These are phyloP conservation scores for Crepidotus variabilis DNA, from an alignment of 768 basidiomycete genomes.

Conservation along the genomic window DNA sequence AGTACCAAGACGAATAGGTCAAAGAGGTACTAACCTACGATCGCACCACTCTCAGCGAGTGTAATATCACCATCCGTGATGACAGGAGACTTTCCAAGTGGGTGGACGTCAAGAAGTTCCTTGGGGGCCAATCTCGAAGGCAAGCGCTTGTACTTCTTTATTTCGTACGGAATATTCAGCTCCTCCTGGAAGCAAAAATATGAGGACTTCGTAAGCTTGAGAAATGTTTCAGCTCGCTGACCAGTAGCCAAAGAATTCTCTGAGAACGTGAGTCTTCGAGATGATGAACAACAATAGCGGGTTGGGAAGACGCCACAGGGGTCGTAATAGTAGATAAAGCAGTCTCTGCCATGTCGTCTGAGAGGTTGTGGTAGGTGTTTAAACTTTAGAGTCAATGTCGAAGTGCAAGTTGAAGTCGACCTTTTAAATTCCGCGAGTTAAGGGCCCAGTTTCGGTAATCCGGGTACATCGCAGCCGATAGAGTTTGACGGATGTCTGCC, in stretches of 20 bases:
- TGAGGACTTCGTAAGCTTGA: not conserved
- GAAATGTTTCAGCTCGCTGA: slow-evolving; percentile 5
- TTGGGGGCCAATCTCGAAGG: slow-evolving; percentile 28
- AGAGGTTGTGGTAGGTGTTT: too few relatives aligned
- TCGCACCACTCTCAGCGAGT: slow-evolving; percentile 36
- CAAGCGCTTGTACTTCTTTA: slow-evolving; percentile 37
- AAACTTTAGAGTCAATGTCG: too few relatives aligned
- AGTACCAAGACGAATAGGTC: not conserved
- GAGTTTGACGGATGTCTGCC: too few relatives aligned
- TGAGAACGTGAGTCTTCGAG: slow-evolving; percentile 46
- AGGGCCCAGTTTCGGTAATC: too few relatives aligned
- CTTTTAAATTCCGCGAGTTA: too few relatives aligned
- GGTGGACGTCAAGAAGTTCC: slow-evolving; percentile 32
- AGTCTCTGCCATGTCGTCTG: too few relatives aligned
- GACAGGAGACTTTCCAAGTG: slow-evolving; percentile 45
- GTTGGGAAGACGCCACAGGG: not conserved
- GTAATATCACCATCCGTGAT: slow-evolving; percentile 42
- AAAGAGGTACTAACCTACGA: slow-evolving; percentile 27
- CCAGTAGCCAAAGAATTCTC: slow-evolving; percentile 43
- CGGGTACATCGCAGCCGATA: too few relatives aligned
- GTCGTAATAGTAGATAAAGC: too few relatives aligned
- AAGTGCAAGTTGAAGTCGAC: too few relatives aligned
- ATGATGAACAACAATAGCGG: slow-evolving; percentile 33
- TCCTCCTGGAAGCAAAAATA: slow-evolving; percentile 41
- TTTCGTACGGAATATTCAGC: slow-evolving; percentile 38